These are phyloP conservation scores for Candida arabinofermentans DNA, from an alignment of 805 yeast species.

Conservation along the genomic window DNA sequence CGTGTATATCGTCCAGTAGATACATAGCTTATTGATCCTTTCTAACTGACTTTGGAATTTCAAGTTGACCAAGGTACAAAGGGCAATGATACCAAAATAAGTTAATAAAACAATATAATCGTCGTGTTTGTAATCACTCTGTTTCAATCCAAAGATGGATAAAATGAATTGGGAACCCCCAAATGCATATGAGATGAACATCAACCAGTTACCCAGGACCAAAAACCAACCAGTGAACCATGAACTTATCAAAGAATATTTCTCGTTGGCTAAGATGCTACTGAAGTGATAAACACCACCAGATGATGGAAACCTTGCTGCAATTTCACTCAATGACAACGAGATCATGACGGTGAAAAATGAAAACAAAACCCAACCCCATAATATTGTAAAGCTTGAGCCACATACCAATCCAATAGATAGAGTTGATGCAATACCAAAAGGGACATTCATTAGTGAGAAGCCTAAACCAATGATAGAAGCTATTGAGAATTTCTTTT, in stretches of 20 bases:
- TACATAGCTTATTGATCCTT: constrained; percentile 59
- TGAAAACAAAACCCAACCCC: constrained; percentile 70
- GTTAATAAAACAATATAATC: constrained; percentile 51
- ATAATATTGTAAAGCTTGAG: constrained; percentile 68
- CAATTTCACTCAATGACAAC: constrained; percentile 70
- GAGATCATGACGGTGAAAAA: constrained; percentile 62
- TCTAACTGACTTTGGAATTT: constrained; percentile 59
- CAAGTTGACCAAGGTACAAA: constrained; percentile 62
- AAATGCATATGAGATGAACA: constrained; percentile 67
- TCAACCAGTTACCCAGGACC: constrained; percentile 73
- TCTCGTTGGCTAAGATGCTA: constrained; percentile 60
- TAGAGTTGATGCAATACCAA: constrained; percentile 71
- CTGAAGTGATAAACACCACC: constrained; percentile 76
- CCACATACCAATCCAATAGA: constrained; percentile 72
- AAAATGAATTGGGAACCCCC: constrained; percentile 74
- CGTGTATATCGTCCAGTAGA: constrained; percentile 72
- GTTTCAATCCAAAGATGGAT: constrained; percentile 59
- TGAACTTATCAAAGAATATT: constrained; percentile 53
- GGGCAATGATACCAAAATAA: constrained; percentile 50
- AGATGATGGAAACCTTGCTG: constrained; percentile 72
- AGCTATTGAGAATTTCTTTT: constrained; percentile 61
- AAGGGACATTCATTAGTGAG: constrained; percentile 77
- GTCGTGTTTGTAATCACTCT: constrained; percentile 56
- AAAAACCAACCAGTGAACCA: constrained; percentile 82
- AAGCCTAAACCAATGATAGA: constrained; percentile 78